Base-by-base conservation (phyloP, 306 rosid species). In the Corylus avellana region DNA sequence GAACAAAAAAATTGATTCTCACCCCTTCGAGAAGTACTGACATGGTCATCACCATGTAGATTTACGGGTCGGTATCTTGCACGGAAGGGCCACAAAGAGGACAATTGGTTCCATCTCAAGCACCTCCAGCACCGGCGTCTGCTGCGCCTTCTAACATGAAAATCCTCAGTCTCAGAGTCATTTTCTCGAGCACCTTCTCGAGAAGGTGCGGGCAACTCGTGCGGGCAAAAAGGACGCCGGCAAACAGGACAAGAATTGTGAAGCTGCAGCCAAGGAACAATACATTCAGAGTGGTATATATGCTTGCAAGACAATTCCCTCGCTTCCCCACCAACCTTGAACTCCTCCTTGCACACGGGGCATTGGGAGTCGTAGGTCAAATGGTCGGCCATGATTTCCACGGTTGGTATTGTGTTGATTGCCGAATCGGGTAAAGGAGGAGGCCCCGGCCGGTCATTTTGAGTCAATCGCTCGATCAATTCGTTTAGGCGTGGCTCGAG, bases 231-330 rank as follows among this genome's bases (percentile, higher is more conserved):
- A 2, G 35, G 35, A 1, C 2, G 35, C 14, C 98, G 89, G 76
- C 99, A 96, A 56, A 96, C 89, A 0, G 99, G 99, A 70, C 99
- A 96, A 68, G 98, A 89, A 64, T 93, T 96, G 75, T 96, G 98
- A 70, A 96, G 96, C 85, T 90, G 82, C 16, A 93, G 88, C 99
- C 99, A 96, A 0, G 98, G 97, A 59, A 91, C 90, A 75, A 96
- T 96, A 61, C 99, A 96, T 1, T 89, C 94, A 0, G 89, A 82
- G 22, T 96, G 98, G 80, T 83, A 93, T 66, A 96, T 81, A 66
- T 96, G 99, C 18, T 87, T 89, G 84, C 99, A 96, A 0, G 86
- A 84, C 78, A 96, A 72, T 64, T 93, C 97, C 85, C 78, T 88
- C 2, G 91, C 99, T 73, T 89, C 87, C 0, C 90, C 98, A 0